These are phyloP conservation scores for Pichia kudriavzevii DNA, from an alignment of 1,139 yeast species.

Conservation along the genomic window DNA sequence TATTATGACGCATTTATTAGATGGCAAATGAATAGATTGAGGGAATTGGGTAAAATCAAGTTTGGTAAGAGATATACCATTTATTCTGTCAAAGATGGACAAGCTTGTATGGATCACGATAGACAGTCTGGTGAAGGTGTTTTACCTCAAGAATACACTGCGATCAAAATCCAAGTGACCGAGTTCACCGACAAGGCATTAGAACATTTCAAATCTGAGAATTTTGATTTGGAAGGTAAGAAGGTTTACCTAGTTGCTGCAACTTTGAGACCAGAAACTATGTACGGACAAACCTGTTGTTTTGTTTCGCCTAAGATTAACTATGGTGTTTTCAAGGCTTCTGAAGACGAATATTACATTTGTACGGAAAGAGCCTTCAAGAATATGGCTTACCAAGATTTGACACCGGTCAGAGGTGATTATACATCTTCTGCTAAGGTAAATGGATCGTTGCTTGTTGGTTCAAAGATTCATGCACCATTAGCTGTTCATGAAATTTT, in stretches of 20 bases:
- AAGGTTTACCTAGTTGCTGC: constrained; percentile 87
- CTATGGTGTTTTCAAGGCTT: constrained; percentile 88
- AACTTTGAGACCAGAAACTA: constrained; percentile 96
- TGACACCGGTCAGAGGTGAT: constrained; percentile 83
- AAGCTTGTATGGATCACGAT: constrained; percentile 99
- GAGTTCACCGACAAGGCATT: constrained; percentile 51
- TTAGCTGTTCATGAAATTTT: constrained; percentile 62
- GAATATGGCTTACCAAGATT: constrained; percentile 91
- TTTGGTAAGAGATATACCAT: constrained; percentile 98
- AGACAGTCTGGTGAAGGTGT: constrained; percentile 97
- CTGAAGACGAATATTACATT: constrained; percentile 66
- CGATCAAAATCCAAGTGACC: constrained; percentile 71
- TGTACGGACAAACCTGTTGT: constrained; percentile 98
- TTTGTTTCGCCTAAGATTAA: constrained; percentile 92
- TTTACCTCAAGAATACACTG: constrained; percentile 92
- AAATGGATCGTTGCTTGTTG: constrained; percentile 69
- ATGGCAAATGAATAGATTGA: constrained; percentile 93
- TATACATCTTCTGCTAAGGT: constrained; percentile 55
- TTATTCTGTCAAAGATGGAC: constrained; percentile 96
- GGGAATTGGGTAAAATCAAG: constrained; percentile 82
- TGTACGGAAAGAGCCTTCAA: constrained; percentile 97
- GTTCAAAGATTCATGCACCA: constrained; percentile 85
- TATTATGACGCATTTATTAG: constrained; percentile 91
- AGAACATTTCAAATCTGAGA: constrained; percentile 39
- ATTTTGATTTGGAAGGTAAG: constrained; percentile 43